Evolutionary conservation across 169 alveolate species (phyloP), one percentile per base, ranked within the genome.

Genomic region (Eimeria necatrix): DNA sequence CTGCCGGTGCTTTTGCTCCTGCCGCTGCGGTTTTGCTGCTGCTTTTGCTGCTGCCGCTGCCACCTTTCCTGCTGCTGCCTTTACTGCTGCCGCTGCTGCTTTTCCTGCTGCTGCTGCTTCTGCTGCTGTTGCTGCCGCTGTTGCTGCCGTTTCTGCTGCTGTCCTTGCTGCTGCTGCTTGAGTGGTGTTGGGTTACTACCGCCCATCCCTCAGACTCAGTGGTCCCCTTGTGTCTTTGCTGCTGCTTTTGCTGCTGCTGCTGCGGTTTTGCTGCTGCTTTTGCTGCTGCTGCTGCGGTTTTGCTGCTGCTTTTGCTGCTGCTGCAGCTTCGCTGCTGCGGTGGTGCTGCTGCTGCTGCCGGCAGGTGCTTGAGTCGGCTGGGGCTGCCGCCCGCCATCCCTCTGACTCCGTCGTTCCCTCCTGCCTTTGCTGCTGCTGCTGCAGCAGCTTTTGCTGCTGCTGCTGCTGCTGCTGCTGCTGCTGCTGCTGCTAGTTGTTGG

Each of bases 341-440:
- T 56, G 0, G 68, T 56, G 68, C 68, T 56, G 68, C 68, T 56
- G 2, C 68, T 56, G 68, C 12, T 56, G 68, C 68, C 20, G 64
- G 64, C 64, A 12, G 68, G 22, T 56, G 68, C 68, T 56, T 12
- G 22, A 12, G 68, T 18, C 20, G 68, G 20, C 20, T 71, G 51
- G 53, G 48, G 83, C 20, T 71, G 49, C 41, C 2, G 41, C 41
- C 41, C 41, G 41, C 41, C 41, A 32, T 32, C 41, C 41, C 41
- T 32, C 41, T 32, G 10, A 71, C 46, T 8, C 51, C 52, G n/a
- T 22, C 14, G 48, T 4, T 14, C 24, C 53, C 22, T 14, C 1
- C 46, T 24, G 83, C 24, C 24, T 5, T 32, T 24, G 83, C 83
- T 71, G 83, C 83, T 71, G 83, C 83, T 71, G 68, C 83, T 71